Conservation (phyloP, 2,329 filamentous ascomycete species). For the Aspergillus unguis region DNA sequence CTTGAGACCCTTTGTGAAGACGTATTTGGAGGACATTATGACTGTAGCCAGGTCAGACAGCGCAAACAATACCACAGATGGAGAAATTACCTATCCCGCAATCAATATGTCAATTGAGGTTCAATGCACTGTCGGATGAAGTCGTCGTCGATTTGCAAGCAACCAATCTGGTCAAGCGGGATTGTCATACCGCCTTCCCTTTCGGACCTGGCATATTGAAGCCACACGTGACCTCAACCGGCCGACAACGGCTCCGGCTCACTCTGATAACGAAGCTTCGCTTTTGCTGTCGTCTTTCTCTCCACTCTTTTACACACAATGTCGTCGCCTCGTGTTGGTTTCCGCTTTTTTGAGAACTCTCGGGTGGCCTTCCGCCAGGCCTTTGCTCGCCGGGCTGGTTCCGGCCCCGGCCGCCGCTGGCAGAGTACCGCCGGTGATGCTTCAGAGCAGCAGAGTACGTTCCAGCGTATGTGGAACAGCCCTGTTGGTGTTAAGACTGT, state of each 20-base stretch:
- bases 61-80: background rate
- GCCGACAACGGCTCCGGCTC: slow-evolving; percentile 20
- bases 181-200: slow-evolving; percentile 28
- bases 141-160: background rate
- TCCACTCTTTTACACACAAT: slow-evolving; percentile 22
- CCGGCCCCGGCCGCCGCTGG: slow-evolving; percentile 58
- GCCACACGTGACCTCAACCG: background rate
- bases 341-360: slow-evolving; percentile 55
- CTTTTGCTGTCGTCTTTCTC: slow-evolving; percentile 5
- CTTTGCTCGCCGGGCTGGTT: slow-evolving; percentile 48
- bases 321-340: slow-evolving; percentile 57
- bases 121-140: background rate
- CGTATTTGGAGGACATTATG: slow-evolving; percentile 87
- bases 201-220: slow-evolving; percentile 14
- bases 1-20: slow-evolving; percentile 81
- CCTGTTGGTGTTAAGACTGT: slow-evolving; percentile 85
- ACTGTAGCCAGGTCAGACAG: slow-evolving; percentile 4
- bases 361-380: slow-evolving; percentile 50
- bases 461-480: slow-evolving; percentile 80
- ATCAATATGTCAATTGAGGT: slow-evolving; percentile 8
- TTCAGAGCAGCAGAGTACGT: slow-evolving; percentile 48
- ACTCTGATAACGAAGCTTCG: background rate
- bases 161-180: slow-evolving; percentile 26
- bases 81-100: slow-evolving; percentile 1
- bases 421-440: slow-evolving; percentile 62